These are phyloP conservation scores for Larix kaempferi DNA, from an alignment of 75 land plant species.

Conservation along the genomic window DNA sequence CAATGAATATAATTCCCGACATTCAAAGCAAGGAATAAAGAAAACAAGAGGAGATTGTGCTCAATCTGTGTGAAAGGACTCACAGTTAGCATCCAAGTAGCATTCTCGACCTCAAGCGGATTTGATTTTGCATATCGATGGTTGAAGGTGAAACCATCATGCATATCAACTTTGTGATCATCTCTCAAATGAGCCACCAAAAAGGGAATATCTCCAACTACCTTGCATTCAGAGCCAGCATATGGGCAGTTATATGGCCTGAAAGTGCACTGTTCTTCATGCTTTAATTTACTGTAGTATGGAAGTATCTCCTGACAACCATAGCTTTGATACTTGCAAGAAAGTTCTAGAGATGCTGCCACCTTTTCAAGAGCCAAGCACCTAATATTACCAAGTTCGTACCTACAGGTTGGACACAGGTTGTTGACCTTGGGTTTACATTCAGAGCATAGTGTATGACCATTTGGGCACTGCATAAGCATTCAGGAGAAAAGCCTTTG, in stretches of 20 bases:
- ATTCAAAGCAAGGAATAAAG: no score
- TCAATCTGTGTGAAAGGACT: conserved; percentile 5
- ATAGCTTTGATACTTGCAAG: conserved; percentile 47
- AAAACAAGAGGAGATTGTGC: no score
- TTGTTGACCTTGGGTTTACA: not conserved
- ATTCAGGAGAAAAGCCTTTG: no score
- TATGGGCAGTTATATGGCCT: conserved; percentile 69
- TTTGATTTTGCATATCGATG: conserved; percentile 66
- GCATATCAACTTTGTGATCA: conserved; percentile 74
- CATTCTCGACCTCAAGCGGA: conserved; percentile 67
- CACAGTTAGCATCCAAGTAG: conserved; percentile 72
- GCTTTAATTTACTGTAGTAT: conserved; percentile 54
- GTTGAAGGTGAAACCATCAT: conserved; percentile 66
- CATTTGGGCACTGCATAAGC: not conserved
- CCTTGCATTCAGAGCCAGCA: conserved; percentile 64
- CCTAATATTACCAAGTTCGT: not conserved
- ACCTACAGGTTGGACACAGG: not conserved
- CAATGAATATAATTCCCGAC: no score
- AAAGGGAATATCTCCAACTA: conserved; percentile 56
- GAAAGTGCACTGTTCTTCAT: conserved; percentile 51
- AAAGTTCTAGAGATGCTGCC: conserved; percentile 48
- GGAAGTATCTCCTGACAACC: conserved; percentile 64
- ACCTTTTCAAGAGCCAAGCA: conserved; percentile 1
- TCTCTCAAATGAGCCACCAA: conserved; percentile 54
- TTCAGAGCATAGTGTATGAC: not conserved